Percentiles rank a stretch among this genome's conserved stretches.
Evolutionary conservation across 208 protist genomes (phyloP).

Genomic region (Hexamita inflata): DNA sequence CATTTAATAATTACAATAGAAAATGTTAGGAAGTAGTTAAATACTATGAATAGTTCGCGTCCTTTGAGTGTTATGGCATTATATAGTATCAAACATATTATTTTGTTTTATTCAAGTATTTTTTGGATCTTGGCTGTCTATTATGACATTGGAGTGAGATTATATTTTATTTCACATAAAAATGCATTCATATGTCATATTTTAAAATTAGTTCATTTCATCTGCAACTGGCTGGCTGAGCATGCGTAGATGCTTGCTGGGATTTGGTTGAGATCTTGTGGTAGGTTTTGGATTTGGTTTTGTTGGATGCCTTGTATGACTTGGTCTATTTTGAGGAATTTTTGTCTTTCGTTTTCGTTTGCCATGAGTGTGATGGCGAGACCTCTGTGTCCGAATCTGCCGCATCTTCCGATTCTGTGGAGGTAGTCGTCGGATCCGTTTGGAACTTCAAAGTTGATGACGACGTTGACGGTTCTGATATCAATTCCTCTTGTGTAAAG

Average conservation of each 20-base stretch:
- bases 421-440: slow-evolving; percentile 85
- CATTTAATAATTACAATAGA: no score
- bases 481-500: slow-evolving; percentile 97
- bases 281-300: neutral
- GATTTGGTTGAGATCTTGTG: neutral
- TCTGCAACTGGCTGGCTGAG: no score
- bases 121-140: no score
- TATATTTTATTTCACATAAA: no score
- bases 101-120: no score
- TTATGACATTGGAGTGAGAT: no score
- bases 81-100: no score
- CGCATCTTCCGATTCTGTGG: slow-evolving; percentile 78
- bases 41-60: no score
- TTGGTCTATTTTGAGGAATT: neutral
- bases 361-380: slow-evolving; percentile 75
- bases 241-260: neutral
- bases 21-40: no score
- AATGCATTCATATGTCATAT: no score
- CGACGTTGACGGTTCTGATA: slow-evolving; percentile 94
- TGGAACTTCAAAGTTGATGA: slow-evolving; percentile 99
- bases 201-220: no score
- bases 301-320: neutral
- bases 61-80: no score
- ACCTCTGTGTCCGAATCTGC: slow-evolving; percentile 87
- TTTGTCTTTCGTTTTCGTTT: neutral